Evolutionary conservation across 2,329 filamentous ascomycete species (phyloP).

Genomic region (Rasamsonia emersonii): DNA sequence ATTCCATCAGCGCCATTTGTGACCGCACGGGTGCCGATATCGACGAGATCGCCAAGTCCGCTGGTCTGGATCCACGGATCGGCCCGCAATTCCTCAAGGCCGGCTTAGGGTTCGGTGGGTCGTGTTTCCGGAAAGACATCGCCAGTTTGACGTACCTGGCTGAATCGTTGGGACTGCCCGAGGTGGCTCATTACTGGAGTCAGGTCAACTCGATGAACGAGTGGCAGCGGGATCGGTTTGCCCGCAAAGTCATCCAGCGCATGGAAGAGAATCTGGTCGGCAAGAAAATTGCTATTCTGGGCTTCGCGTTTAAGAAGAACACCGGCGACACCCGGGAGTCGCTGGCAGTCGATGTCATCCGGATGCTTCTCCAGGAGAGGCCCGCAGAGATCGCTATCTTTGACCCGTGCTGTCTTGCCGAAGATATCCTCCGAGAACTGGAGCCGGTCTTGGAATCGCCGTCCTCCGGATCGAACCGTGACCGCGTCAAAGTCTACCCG

Average conservation of each 20-base stretch:
- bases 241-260: conserved; percentile 54
- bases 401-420: conserved; percentile 47
- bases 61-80: conserved; percentile 64
- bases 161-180: conserved; percentile 57
- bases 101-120: conserved; percentile 69
- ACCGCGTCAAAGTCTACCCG: conserved; percentile 29
- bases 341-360: conserved; percentile 60
- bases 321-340: conserved; percentile 67
- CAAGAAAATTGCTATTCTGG: conserved; percentile 65
- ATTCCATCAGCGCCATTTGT: conserved; percentile 71
- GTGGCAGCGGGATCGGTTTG: conserved; percentile 62
- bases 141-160: conserved; percentile 65
- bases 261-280: conserved; percentile 60
- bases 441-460: conserved; percentile 10
- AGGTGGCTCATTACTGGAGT: conserved; percentile 69
- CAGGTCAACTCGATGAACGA: conserved; percentile 69
- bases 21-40: conserved; percentile 68
- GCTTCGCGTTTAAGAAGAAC: conserved; percentile 73
- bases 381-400: conserved; percentile 58
- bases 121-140: conserved; percentile 76
- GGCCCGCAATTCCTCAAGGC: conserved; percentile 66
- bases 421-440: conserved; percentile 34
- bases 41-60: conserved; percentile 59
- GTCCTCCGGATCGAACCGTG: conserved; percentile 1
- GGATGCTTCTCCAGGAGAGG: conserved; percentile 55